Base-by-base conservation (phyloP, 371 early-diverging fungal species). In the Mortierella sp. region DNA sequence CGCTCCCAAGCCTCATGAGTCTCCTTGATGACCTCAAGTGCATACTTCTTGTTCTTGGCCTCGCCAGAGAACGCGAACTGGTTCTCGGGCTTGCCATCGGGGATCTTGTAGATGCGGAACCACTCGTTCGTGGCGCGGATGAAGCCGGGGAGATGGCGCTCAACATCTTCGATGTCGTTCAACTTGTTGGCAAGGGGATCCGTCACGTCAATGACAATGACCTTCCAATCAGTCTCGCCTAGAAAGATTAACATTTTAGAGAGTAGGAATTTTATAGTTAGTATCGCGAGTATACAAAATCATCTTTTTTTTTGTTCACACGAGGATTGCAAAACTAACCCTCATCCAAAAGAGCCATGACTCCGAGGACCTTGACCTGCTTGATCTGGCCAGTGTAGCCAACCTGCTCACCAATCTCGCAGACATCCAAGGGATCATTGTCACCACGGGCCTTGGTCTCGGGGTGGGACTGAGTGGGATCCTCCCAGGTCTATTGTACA, bases 101-200 rank as follows among this genome's bases (percentile, higher is more conserved):
- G 99, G 80, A 99, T 93, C 89, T 99, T 99, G 91, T 99, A 99
- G 80, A 97, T 90, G 71, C 95, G 93, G 93, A 99, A 99, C 99
- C 99, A 99, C 79, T 97, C 94, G 79, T 92, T 91, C 34, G 99
- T 97, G 48, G 96, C 95, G 54, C 94, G 92, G 46, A 99, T 82
- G 24, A 99, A 87, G 11, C 98, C 99, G 8, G 99, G 99, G 62
- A 94, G 87, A 82, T 95, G 90, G 49, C 89, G 89, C 83, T 99
- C 94, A 52, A 99, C 95, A 84, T 99, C 99, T 70, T 94, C 94
- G 64, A 99, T 93, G 80, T 98, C 95, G 86, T 98, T 97, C 54
- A 99, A 81, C 84, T 95, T 93, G 72, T 83, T 57, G 24, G 98
- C 98, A 60, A 95, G 81, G 12, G 95, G 96, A 84, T 99, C 99